A percentile compares a stretch with the other conserved stretches of the same genome.
Evolutionary conservation across 805 yeast genomes (phyloP).

Genomic region (Isabelozyma gotoi): DNA sequence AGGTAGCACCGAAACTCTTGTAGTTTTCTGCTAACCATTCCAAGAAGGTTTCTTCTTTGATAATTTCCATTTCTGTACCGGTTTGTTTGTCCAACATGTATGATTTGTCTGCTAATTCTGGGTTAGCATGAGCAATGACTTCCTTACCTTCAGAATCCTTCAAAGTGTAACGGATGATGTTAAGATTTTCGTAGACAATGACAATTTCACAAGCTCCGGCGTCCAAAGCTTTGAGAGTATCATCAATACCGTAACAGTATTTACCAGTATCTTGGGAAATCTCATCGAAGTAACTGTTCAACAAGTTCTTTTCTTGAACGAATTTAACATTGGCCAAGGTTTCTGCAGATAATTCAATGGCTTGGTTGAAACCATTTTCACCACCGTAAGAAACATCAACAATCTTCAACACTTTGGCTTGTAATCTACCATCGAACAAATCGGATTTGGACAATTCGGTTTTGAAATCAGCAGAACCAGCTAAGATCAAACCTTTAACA

Average conservation of each 20-base stretch:
- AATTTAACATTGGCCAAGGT: constrained; percentile 95
- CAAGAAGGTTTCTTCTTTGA: constrained; percentile 78
- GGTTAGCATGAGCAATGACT: constrained; percentile 69
- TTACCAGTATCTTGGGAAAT: constrained; percentile 96
- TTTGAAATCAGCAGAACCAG: constrained; percentile 99
- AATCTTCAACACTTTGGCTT: constrained; percentile 80
- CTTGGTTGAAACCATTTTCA: constrained; percentile 99
- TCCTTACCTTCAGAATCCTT: constrained; percentile 81
- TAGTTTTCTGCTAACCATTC: constrained; percentile 99
- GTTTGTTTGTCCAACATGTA: constrained; percentile 78
- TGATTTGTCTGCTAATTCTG: constrained; percentile 71
- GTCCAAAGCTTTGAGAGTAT: constrained; percentile 93
- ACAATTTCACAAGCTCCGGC: constrained; percentile 93
- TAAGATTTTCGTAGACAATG: constrained; percentile 91
- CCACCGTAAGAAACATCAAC: constrained; percentile 99
- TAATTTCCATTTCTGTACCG: constrained; percentile 89
- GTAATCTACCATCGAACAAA: constrained; percentile 87
- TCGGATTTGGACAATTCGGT: constrained; percentile 91
- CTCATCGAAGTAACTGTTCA: constrained; percentile 91
- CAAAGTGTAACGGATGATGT: constrained; percentile 76
- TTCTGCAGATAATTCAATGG: constrained; percentile 96
- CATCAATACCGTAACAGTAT: constrained; percentile 96
- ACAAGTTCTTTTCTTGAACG: constrained; percentile 95
- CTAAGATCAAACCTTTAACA: constrained; percentile 91
- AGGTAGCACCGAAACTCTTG: constrained; percentile 88